phyloP scores from a whole-genome alignment of 2,329 filamentous ascomycete species.

The Lasiodiplodia gonubiensis region DNA sequence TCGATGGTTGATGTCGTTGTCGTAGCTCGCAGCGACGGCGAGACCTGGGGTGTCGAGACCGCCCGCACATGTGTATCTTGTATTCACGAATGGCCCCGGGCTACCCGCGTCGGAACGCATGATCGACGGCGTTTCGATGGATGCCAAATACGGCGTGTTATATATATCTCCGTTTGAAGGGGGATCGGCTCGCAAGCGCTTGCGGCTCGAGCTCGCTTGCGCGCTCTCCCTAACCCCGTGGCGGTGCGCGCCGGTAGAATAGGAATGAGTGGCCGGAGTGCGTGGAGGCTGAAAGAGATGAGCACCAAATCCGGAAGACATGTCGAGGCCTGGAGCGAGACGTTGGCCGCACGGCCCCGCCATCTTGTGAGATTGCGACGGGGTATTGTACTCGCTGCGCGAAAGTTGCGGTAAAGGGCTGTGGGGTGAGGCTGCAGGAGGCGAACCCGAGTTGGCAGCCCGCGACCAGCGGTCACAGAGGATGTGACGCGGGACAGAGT shows the following conservation, averaged over 20 bases:
- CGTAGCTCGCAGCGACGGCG: constrained; percentile 45
- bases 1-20: constrained; percentile 47
- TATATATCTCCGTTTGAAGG: constrained; percentile 26
- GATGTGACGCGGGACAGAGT: constrained; percentile 19
- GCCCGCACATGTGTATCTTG: constrained; percentile 57
- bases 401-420: constrained; percentile 20
- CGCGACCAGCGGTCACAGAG: constrained; percentile 15
- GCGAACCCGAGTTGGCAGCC: constrained; percentile 10
- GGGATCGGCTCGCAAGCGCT: constrained; percentile 30
- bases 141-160: constrained; percentile 25
- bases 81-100: constrained; percentile 57
- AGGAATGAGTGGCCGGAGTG: constrained; percentile 16
- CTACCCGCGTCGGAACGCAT: constrained; percentile 37
- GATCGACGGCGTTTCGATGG: constrained; percentile 21
- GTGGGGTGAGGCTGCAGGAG: constrained; percentile 23
- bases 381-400: constrained; percentile 9
- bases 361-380: constrained; percentile 24
- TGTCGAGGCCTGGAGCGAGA: constrained; percentile 26
- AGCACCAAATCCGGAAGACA: constrained; percentile 16
- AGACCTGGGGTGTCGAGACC: constrained; percentile 56
- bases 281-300: constrained; percentile 28
- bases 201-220: constrained; percentile 24
- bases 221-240: constrained; percentile 11
- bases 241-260: constrained; percentile 23
- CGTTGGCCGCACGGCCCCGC: constrained; percentile 26